Percentiles rank a stretch among this genome's conserved stretches.
phyloP scores from a whole-genome alignment of 2,329 filamentous ascomycete genomes.

The Hypoxylon sp. region DNA sequence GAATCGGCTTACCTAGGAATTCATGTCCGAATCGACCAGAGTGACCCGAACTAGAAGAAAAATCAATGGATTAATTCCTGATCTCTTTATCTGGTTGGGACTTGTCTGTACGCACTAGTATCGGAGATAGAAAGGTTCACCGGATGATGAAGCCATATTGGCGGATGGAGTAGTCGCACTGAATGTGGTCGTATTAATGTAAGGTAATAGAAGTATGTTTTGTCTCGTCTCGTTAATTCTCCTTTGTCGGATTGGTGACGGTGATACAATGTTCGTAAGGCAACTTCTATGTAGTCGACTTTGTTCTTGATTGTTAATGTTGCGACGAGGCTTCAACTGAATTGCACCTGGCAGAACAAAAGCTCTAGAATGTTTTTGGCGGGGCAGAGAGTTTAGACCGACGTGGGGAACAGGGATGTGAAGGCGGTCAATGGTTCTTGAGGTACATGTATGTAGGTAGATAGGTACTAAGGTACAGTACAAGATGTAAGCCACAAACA shows the following conservation, averaged over 20 bases:
- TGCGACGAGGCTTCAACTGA: slow-evolving; percentile 38
- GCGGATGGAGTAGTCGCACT: background rate
- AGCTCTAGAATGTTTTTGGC: slow-evolving; percentile 41
- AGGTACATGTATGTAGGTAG: too few species aligned
- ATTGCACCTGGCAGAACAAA: slow-evolving; percentile 14
- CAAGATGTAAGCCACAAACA: slow-evolving; percentile 14
- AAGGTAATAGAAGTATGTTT: background rate
- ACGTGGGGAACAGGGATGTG: slow-evolving; percentile 38
- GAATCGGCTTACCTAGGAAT: slow-evolving; percentile 80
- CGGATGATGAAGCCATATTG: slow-evolving; percentile 67
- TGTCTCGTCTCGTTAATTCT: background rate
- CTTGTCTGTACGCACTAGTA: slow-evolving; percentile 84
- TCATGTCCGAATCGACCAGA: slow-evolving; percentile 98
- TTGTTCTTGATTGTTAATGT: slow-evolving; percentile 13
- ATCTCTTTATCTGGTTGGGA: background rate
- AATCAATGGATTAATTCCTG: slow-evolving; percentile 23
- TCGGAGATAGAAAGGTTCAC: slow-evolving; percentile 92
- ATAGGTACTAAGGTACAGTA: slow-evolving; percentile 4
- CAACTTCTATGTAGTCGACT: background rate
- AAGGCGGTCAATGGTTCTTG: slow-evolving; percentile 22
- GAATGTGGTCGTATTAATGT: background rate
- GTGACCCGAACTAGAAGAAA: slow-evolving; percentile 84
- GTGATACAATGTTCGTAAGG: slow-evolving; percentile 3
- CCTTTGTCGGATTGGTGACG: slow-evolving; percentile 1
- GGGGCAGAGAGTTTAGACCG: slow-evolving; percentile 31